Evolutionary conservation across 2,329 filamentous ascomycete genomes (phyloP).

Genomic region (Cordyceps farinosa): DNA sequence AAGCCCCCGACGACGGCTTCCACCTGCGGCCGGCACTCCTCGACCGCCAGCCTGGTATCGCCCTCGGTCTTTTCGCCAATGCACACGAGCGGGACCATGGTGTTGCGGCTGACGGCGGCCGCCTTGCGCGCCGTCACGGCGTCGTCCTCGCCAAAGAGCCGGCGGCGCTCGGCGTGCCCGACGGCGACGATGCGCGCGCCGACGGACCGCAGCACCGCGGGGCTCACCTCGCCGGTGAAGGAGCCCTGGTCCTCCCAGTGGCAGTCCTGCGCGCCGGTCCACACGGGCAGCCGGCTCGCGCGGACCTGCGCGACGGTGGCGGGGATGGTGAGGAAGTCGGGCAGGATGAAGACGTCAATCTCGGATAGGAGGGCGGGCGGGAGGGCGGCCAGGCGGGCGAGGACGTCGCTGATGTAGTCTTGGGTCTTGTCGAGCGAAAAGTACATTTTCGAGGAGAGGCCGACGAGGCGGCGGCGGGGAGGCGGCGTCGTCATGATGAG

Average conservation of each 20-base stretch:
- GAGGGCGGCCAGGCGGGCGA: constrained; percentile 42
- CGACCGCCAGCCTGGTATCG: constrained; percentile 55
- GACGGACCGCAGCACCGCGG: constrained; percentile 60
- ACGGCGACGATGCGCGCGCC: constrained; percentile 73
- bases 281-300: constrained; percentile 41
- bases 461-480: constrained; percentile 59
- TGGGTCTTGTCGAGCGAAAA: constrained; percentile 64
- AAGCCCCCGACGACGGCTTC: constrained; percentile 59
- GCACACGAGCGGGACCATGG: constrained; percentile 74
- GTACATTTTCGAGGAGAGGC: constrained; percentile 78
- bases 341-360: constrained; percentile 72
- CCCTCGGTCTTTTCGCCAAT: constrained; percentile 64
- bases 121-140: constrained; percentile 65
- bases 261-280: constrained; percentile 70
- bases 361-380: constrained; percentile 41
- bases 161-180: constrained; percentile 74
- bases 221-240: constrained; percentile 75
- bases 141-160: constrained; percentile 73
- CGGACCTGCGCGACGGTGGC: constrained; percentile 47
- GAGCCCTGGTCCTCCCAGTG: constrained; percentile 67
- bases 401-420: constrained; percentile 49
- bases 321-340: constrained; percentile 70
- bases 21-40: constrained; percentile 65
- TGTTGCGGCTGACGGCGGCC: constrained; percentile 61
- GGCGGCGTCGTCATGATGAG: constrained; percentile 27